Conservation (phyloP, 202 grass and related monocot species). For the Panicum virgatum region DNA sequence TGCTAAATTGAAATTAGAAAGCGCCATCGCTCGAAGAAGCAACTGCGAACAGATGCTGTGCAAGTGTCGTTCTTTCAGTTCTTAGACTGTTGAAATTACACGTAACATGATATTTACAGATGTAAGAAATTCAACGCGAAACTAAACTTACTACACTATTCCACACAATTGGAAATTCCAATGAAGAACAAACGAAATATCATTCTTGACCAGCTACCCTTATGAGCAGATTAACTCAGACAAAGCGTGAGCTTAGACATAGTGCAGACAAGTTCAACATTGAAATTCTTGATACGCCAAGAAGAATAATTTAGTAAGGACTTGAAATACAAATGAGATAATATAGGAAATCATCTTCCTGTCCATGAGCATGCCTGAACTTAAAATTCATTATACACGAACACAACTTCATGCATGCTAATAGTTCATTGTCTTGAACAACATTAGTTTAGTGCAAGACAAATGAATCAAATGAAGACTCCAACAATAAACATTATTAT, state of each 20-base stretch:
- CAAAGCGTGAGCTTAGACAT: constrained; percentile 14
- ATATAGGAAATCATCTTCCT: constrained; percentile 6
- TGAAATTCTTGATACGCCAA: neutral
- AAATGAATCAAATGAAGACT: neutral
- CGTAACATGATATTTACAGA: neutral
- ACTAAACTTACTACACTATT: too few relatives aligned
- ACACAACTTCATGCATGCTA: constrained; percentile 2
- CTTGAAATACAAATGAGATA: neutral
- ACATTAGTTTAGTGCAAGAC: constrained; percentile 13
- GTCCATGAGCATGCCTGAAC: neutral
- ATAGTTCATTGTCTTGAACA: constrained; percentile 4
- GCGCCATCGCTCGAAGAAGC: neutral
- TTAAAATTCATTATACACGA: constrained; percentile 12
- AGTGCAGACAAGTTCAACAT: neutral
- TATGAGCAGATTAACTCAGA: neutral
- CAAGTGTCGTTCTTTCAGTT: constrained; percentile 27
- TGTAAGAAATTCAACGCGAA: constrained; percentile 29
- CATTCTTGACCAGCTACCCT: neutral
- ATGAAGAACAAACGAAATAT: too few relatives aligned
- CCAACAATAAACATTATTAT: neutral
- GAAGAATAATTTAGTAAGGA: neutral
- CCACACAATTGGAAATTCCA: too few relatives aligned
- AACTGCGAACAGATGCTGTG: neutral
- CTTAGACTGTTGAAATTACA: constrained; percentile 13
- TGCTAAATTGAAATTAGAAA: neutral